These are phyloP conservation scores for Paraglomus brasilianum DNA, from an alignment of 192 early-diverging fungal genomes.

Conservation along the genomic window DNA sequence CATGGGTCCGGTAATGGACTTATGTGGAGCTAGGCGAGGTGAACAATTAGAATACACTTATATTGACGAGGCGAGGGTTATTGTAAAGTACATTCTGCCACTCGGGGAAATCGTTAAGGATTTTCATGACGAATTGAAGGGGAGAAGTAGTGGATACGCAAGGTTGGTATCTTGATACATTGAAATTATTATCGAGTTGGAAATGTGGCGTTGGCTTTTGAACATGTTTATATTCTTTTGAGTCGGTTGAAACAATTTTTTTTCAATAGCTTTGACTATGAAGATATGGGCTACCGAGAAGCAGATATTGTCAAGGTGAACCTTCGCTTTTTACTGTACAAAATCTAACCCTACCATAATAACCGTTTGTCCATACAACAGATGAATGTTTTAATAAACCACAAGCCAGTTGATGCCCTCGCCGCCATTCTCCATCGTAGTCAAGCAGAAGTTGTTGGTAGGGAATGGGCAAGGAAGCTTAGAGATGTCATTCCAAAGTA, in stretches of 20 bases:
- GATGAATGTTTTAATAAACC: conserved; percentile 89
- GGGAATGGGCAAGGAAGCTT: conserved; percentile 80
- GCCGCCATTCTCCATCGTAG: conserved; percentile 83
- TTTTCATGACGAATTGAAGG: conserved; percentile 95
- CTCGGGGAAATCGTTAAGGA: conserved; percentile 93
- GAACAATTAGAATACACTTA: conserved; percentile 86
- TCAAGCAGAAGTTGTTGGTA: conserved; percentile 66
- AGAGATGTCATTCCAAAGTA: conserved; percentile 73
- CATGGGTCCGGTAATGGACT: conserved; percentile 70
- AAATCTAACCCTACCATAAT: too few species aligned
- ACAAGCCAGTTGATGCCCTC: conserved; percentile 89
- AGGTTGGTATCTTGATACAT: conserved; percentile 25
- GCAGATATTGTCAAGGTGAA: conserved; percentile 84
- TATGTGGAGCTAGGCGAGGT: conserved; percentile 75
- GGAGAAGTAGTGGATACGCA: conserved; percentile 85
- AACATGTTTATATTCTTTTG: not conserved
- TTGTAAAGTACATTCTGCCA: conserved; percentile 86
- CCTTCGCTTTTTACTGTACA: not conserved
- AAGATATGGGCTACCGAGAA: conserved; percentile 82
- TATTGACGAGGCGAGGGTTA: conserved; percentile 80
- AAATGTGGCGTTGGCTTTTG: not conserved
- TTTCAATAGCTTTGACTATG: conserved; percentile 82
- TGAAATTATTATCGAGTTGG: not conserved
- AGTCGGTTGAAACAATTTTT: not conserved
- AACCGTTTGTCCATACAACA: too few species aligned